Conservation (phyloP, 768 basidiomycete genomes). For the Harrya chromipes region DNA sequence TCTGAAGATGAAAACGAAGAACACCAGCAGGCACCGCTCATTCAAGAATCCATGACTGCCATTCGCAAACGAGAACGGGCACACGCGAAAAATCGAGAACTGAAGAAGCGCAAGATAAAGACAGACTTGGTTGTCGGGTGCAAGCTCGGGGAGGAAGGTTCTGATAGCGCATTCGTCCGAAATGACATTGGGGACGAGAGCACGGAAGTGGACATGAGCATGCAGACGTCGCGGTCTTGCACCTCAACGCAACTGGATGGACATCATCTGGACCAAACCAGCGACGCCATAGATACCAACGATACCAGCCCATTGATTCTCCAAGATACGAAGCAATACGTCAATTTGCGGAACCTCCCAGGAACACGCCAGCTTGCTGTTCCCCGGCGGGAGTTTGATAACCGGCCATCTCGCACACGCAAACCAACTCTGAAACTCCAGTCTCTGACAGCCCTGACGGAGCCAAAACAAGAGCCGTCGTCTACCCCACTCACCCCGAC, state of each 20-base stretch:
- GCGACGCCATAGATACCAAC: conserved; percentile 17
- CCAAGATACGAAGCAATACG: conserved; percentile 1
- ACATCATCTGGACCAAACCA: conserved; percentile 2
- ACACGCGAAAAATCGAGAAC: conserved; percentile 50
- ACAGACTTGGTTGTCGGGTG: conserved; percentile 33
- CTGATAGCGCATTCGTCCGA: conserved; percentile 50
- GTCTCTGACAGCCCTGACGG: conserved; percentile 6
- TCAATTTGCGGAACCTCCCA: background rate
- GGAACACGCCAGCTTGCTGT: conserved; percentile 1
- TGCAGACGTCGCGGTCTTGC: conserved; percentile 30
- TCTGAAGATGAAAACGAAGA: conserved; percentile 36
- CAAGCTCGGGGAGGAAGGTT: conserved; percentile 25
- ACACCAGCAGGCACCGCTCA: conserved; percentile 2
- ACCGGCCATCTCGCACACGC: conserved; percentile 23
- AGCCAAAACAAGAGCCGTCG: conserved; percentile 7
- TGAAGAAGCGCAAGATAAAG: conserved; percentile 52
- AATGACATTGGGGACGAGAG: conserved; percentile 60
- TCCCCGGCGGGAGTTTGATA: conserved; percentile 6
- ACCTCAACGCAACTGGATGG: conserved; percentile 15
- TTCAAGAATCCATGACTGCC: conserved; percentile 17
- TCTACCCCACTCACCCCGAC: conserved; percentile 8
- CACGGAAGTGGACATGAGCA: conserved; percentile 54
- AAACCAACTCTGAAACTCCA: conserved; percentile 34
- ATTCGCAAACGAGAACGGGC: conserved; percentile 39
- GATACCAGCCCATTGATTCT: background rate